Percentiles rank a stretch among this genome's conserved stretches.
phyloP scores from a whole-genome alignment of 495 filamentous ascomycete species.

The Cercophora scortea region DNA sequence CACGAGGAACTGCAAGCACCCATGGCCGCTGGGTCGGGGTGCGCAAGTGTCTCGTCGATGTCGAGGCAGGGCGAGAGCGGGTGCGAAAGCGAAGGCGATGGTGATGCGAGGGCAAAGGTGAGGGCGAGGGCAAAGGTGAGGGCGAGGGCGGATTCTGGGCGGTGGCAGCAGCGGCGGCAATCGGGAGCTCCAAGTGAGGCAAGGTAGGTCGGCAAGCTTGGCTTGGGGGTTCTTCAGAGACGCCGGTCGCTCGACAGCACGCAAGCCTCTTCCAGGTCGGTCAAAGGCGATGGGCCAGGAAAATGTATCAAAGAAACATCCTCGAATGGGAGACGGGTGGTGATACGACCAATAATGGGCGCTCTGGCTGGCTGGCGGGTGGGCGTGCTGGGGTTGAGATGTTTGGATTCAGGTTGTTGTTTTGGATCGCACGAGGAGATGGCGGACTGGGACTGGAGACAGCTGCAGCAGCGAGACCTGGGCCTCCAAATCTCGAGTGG shows the following conservation, averaged over 20 bases:
- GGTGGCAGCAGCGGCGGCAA: too few species aligned
- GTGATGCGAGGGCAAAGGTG: neutral
- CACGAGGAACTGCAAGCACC: constrained; percentile 32
- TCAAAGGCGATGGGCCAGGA: neutral
- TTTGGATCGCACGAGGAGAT: neutral
- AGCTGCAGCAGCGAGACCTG: too few species aligned
- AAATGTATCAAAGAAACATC: constrained; percentile 11
- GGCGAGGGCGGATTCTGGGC: constrained; percentile 2
- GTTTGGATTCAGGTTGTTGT: neutral
- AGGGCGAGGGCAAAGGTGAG: neutral
- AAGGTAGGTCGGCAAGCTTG: neutral
- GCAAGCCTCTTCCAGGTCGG: neutral
- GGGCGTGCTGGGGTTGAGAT: neutral
- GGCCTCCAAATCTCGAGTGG: neutral
- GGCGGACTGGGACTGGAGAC: too few species aligned
- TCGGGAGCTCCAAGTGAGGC: too few species aligned
- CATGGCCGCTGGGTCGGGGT: constrained; percentile 23
- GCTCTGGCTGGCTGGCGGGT: neutral
- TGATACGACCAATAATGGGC: constrained; percentile 2
- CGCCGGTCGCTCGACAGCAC: constrained; percentile 5
- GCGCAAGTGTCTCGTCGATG: constrained; percentile 3
- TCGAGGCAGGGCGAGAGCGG: neutral
- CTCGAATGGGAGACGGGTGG: constrained; percentile 2
- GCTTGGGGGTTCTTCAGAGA: constrained; percentile 1
- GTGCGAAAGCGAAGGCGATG: neutral